phyloP scores from a whole-genome alignment of 2,329 filamentous ascomycete genomes.

The Fusarium drepaniforme region DNA sequence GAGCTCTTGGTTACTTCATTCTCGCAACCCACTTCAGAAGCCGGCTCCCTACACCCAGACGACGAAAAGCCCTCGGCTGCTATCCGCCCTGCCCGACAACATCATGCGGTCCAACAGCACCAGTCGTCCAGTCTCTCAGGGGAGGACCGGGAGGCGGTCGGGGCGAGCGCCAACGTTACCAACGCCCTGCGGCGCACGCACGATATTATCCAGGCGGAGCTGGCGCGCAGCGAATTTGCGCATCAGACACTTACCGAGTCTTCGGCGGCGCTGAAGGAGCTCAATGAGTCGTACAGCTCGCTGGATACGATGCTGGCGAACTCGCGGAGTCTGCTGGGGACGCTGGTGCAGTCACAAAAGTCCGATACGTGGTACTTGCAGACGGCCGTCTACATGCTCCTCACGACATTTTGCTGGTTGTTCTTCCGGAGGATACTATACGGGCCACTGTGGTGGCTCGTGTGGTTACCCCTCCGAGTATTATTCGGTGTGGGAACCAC shows the following conservation, averaged over 20 bases:
- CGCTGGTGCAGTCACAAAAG: conserved; percentile 88
- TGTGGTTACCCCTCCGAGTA: conserved; percentile 84
- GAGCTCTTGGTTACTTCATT: conserved; percentile 79
- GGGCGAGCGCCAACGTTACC: conserved; percentile 87
- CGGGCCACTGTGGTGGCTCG: conserved; percentile 89
- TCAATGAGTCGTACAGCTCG: conserved; percentile 84
- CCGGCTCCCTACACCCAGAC: conserved; percentile 46
- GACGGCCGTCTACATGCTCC: conserved; percentile 86
- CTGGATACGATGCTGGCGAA: conserved; percentile 82
- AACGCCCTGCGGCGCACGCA: conserved; percentile 87
- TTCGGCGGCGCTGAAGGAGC: conserved; percentile 82
- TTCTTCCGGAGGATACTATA: conserved; percentile 87
- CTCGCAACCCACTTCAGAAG: conserved; percentile 56
- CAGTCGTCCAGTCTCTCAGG: conserved; percentile 60
- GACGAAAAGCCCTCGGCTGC: conserved; percentile 38
- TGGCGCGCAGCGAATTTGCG: conserved; percentile 89
- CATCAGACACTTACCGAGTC: conserved; percentile 89
- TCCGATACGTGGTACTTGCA: conserved; percentile 98
- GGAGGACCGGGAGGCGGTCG: conserved; percentile 79
- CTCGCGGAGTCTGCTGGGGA: conserved; percentile 80
- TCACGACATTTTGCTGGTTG: conserved; percentile 85
- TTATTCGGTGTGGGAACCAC: conserved; percentile 70
- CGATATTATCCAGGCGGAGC: conserved; percentile 85
- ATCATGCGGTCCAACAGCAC: conserved; percentile 46
- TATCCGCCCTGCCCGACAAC: conserved; percentile 39